A percentile compares a stretch with the other conserved stretches of the same genome.
These are phyloP conservation scores for Fraxinus sp. DNA, from an alignment of 305 asterid genomes.

Conservation along the genomic window DNA sequence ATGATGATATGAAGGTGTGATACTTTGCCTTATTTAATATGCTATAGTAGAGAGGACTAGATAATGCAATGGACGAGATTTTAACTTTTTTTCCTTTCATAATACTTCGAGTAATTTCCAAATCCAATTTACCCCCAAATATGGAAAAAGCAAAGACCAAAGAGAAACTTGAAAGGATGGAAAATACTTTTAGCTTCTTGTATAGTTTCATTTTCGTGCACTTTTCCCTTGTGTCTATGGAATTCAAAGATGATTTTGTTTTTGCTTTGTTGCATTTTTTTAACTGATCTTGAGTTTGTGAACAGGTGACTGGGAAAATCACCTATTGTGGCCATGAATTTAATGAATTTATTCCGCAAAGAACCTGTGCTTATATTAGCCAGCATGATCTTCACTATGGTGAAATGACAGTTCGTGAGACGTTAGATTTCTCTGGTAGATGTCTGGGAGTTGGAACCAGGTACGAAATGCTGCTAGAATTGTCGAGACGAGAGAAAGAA, in stretches of 20 bases:
- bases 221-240: neutral
- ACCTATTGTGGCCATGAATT: constrained; percentile 59
- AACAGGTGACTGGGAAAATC: constrained; percentile 60
- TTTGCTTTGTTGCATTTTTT: neutral
- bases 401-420: constrained; percentile 63
- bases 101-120: neutral
- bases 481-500: constrained; percentile 55
- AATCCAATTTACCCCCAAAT: neutral
- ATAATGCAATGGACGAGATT: neutral
- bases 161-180: neutral
- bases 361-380: constrained; percentile 80
- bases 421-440: constrained; percentile 57
- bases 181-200: neutral
- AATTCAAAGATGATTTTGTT: neutral
- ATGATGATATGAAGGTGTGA: constrained; percentile 61
- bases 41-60: neutral
- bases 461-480: constrained; percentile 47
- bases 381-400: constrained; percentile 58
- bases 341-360: constrained; percentile 53
- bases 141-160: neutral
- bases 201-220: neutral
- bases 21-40: neutral
- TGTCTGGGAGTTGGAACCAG: constrained; percentile 59
- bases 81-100: neutral
- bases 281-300: neutral